These are phyloP conservation scores for Clonostachys rhizophaga DNA, from an alignment of 2,329 filamentous ascomycete genomes.

Conservation along the genomic window DNA sequence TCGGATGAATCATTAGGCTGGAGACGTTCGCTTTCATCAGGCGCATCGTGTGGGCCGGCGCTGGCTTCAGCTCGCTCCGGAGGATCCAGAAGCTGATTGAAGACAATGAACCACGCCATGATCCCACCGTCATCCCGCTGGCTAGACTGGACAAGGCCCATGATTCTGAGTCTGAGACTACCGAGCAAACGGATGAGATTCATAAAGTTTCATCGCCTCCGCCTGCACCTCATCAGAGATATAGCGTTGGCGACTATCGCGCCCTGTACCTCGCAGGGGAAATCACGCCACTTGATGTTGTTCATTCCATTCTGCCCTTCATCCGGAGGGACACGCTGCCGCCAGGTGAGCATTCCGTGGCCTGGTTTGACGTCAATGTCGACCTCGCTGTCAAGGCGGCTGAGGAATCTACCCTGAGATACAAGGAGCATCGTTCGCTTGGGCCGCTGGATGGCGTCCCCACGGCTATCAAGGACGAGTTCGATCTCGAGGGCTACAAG, in stretches of 20 bases:
- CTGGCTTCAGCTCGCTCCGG: conserved; percentile 56
- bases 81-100: conserved; percentile 45
- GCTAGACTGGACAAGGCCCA: neutral
- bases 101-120: conserved; percentile 40
- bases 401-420: conserved; percentile 36
- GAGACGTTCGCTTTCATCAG: conserved; percentile 50
- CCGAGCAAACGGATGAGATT: neutral
- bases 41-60: conserved; percentile 55
- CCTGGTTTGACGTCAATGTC: conserved; percentile 37
- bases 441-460: conserved; percentile 69
- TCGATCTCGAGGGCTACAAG: conserved; percentile 69
- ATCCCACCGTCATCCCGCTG: conserved; percentile 38
- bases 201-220: conserved; percentile 24
- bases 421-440: conserved; percentile 49
- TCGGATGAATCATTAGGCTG: conserved; percentile 32
- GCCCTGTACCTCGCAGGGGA: conserved; percentile 36
- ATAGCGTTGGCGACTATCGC: conserved; percentile 39
- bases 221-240: conserved; percentile 12
- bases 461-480: conserved; percentile 72
- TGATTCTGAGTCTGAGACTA: neutral
- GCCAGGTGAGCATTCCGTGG: conserved; percentile 31
- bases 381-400: conserved; percentile 35
- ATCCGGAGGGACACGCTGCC: conserved; percentile 31
- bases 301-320: conserved; percentile 35
- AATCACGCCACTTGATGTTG: conserved; percentile 40